Evolutionary conservation across 768 basidiomycete species (phyloP), one percentile per base, ranked within the genome.

Genomic region (Xerocomus spinulosus): DNA sequence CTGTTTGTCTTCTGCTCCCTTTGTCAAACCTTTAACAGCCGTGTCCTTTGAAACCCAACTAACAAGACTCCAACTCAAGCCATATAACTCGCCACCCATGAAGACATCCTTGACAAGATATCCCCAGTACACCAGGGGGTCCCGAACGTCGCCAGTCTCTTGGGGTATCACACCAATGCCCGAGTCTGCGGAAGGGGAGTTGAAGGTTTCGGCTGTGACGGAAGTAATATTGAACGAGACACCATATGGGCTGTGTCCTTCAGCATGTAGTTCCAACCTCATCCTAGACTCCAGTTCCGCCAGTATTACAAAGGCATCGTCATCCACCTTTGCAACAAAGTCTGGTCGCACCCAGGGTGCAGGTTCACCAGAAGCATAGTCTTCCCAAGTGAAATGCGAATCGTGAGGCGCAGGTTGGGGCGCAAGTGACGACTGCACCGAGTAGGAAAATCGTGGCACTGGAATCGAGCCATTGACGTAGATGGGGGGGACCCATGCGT

Each of bases 11-110:
- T 98, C 94, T 0, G 87, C 85, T 10, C 94, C 94, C 45, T 76
- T 78, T 3, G 78, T 82, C 59, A 88, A 65, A 12, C 74, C 72
- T 56, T 82, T 82, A 28, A 93, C 75, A 8, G 71, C 69, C 5
- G 83, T 74, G 50, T 92, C 87, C 45, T 77, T 82, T n/a, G 90
- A 80, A 12, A 91, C 74, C 85, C 90, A 95, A 53, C 85, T 77
- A 26, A 92, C 90, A 50, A 98, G 74, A 58, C 85, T 85, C 80
- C 86, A 90, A 41, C 87, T 92, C 26, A 98, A 72, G 6, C 83
- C 92, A 66, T 97, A 98, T 49, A 92, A 68, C 67, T 98, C 93
- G 15, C 94, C 94, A 3, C 81, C 94, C 94, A 98, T 96, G 69
- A 96, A 97, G 20, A 82, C 72, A 59, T 93, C 88, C 53, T 91